Percentiles rank a stretch among this genome's conserved stretches.
Evolutionary conservation across 192 early-diverging fungal genomes (phyloP).

Genomic region (Gigaspora rosea): DNA sequence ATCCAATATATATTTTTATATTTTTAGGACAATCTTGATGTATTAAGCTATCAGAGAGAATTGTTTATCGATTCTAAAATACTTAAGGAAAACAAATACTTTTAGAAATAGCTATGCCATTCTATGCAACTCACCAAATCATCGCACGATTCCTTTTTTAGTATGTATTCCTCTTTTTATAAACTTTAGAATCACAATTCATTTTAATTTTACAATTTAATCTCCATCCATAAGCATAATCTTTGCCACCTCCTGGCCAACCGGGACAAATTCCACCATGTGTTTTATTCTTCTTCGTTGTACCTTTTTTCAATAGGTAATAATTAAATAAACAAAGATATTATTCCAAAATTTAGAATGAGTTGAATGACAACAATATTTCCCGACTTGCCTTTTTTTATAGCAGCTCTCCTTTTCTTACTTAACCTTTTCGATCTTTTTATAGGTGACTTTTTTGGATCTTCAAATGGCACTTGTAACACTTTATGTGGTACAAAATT

Average conservation of each 20-base stretch:
- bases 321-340: background rate
- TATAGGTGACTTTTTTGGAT: background rate
- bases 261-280: background rate
- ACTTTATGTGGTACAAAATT: slow-evolving; percentile 28
- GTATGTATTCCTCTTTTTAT: too few species aligned
- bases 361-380: background rate
- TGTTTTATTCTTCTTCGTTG: background rate
- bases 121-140: too few species aligned
- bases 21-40: too few species aligned
- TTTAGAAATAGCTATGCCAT: too few species aligned
- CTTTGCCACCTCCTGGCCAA: slow-evolving; percentile 11
- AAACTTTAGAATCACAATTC: too few species aligned
- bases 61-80: too few species aligned
- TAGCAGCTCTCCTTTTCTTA: slow-evolving; percentile 13
- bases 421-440: slow-evolving; percentile 16
- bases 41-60: too few species aligned
- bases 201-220: too few species aligned
- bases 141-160: too few species aligned
- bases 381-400: background rate
- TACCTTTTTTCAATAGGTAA: background rate
- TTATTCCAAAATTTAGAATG: background rate
- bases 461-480: background rate
- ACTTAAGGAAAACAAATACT: too few species aligned
- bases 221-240: slow-evolving; percentile 5
- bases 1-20: too few species aligned